phyloP scores from a whole-genome alignment of 202 grass and related monocot species.

The Carex arenaria region DNA sequence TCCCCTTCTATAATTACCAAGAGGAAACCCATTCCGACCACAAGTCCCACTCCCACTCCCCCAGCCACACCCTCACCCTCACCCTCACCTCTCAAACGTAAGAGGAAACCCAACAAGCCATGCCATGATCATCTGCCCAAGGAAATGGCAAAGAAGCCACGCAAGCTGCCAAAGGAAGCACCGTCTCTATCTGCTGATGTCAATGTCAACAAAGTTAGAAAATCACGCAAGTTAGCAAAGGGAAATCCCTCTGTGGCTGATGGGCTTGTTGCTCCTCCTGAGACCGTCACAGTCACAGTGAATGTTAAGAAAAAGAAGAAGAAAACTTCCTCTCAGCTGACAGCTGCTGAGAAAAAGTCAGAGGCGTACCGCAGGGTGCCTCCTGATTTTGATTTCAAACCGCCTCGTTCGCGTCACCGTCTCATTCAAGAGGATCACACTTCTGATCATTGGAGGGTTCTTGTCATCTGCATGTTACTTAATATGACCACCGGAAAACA shows the following conservation, averaged over 20 bases:
- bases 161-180: no score
- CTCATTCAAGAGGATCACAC: slow-evolving; percentile 66
- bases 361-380: slow-evolving; percentile 41
- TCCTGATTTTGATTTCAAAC: slow-evolving; percentile 23
- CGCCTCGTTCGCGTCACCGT: slow-evolving; percentile 37
- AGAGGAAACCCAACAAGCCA: no score
- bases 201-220: neutral
- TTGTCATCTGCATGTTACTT: slow-evolving; percentile 60
- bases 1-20: no score
- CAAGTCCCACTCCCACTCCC: no score
- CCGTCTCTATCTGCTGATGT: no score
- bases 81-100: no score
- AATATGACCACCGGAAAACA: slow-evolving; percentile 49
- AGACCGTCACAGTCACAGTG: neutral
- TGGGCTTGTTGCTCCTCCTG: no score
- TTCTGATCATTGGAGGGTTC: slow-evolving; percentile 30
- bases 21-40: no score
- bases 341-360: slow-evolving; percentile 30
- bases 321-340: slow-evolving; percentile 3
- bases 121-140: no score
- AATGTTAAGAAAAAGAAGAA: neutral
- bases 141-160: no score
- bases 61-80: no score
- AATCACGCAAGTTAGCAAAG: neutral
- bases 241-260: no score